Evolutionary conservation across 2,329 filamentous ascomycete genomes (phyloP).

Genomic region (Trichoderma guizhouense): DNA sequence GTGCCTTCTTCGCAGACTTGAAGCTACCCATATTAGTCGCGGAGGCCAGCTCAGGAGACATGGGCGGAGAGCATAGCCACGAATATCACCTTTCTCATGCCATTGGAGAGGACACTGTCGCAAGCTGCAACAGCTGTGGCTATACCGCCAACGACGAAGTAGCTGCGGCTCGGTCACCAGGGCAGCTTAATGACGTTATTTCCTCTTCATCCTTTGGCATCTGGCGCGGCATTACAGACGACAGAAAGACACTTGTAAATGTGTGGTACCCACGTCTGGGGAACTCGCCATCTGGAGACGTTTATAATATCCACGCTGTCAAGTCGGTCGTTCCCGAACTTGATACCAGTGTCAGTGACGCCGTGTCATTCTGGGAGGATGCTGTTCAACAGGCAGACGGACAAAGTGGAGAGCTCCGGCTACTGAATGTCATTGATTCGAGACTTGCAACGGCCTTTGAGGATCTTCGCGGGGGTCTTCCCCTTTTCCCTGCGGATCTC

Average conservation of each 20-base stretch:
- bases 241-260: slow-evolving; percentile 65
- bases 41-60: slow-evolving; percentile 89
- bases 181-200: background rate
- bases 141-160: slow-evolving; percentile 87
- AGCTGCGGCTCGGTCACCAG: slow-evolving; percentile 41
- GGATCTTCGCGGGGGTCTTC: slow-evolving; percentile 25
- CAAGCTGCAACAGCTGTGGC: slow-evolving; percentile 69
- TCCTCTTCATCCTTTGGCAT: slow-evolving; percentile 31
- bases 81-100: slow-evolving; percentile 84
- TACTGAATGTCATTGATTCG: slow-evolving; percentile 38
- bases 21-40: slow-evolving; percentile 81
- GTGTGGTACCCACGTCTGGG: slow-evolving; percentile 58
- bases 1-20: slow-evolving; percentile 73
- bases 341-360: slow-evolving; percentile 66
- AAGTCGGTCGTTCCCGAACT: slow-evolving; percentile 64
- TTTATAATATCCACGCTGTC: slow-evolving; percentile 55
- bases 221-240: slow-evolving; percentile 65
- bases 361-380: slow-evolving; percentile 50
- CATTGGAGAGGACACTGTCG: slow-evolving; percentile 81
- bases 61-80: slow-evolving; percentile 89
- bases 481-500: slow-evolving; percentile 24
- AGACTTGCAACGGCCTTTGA: slow-evolving; percentile 29
- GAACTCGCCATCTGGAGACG: slow-evolving; percentile 27
- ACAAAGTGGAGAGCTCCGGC: background rate
- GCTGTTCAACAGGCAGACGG: slow-evolving; percentile 27